Base-by-base conservation (phyloP, 768 basidiomycete genomes). In the Agaricus sinodeliciosus region DNA sequence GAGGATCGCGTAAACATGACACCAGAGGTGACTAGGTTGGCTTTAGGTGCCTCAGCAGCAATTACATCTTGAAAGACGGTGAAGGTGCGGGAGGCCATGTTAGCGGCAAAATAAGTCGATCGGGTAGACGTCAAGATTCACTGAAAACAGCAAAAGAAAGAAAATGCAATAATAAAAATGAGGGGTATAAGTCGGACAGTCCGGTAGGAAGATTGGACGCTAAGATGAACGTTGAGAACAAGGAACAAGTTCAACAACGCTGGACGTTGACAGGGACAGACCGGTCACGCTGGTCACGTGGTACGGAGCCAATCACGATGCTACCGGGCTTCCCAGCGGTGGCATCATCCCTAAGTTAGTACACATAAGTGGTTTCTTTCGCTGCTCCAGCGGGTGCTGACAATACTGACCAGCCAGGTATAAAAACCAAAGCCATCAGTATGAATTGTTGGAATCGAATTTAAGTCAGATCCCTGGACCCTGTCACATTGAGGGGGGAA, bases 41-140 rank as follows among this genome's bases (percentile, higher is more conserved):
- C 54, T 44, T 68, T 68, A 15, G 63, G 52, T 40, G 58, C 57
- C 54, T 72, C 72, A 15, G 43, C 7, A 7, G 50, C 13, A 19
- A 77, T 73, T 46, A 68, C 56, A 67, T 85, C 84, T 58, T 80
- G 79, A 64, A 85, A 85, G 52, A 85, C 80, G 46, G 80, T 79
- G 62, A 85, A 85, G 41, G 74, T 71, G 52, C 79, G 77, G 59
- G 72, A 65, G 62, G 80, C 73, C 81, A 84, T 84, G 59, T 41
- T 58, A 61, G 54, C 47, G 43, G 58, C 55, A 49, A n/a, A n/a
- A n/a, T n/a, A n/a, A 54, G 55, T 55, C 55, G 60, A 62, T 60
- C 55, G 55, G 63, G 36, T 34, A 40, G 46, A 40, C 15, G 43
- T 43, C 40, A 27, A 40, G 31, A 42, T 47, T 16, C 28, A 42